Evolutionary conservation across 495 filamentous ascomycete genomes (phyloP), one percentile per base, ranked within the genome.

Genomic region (Aspergillus egyptiacus): DNA sequence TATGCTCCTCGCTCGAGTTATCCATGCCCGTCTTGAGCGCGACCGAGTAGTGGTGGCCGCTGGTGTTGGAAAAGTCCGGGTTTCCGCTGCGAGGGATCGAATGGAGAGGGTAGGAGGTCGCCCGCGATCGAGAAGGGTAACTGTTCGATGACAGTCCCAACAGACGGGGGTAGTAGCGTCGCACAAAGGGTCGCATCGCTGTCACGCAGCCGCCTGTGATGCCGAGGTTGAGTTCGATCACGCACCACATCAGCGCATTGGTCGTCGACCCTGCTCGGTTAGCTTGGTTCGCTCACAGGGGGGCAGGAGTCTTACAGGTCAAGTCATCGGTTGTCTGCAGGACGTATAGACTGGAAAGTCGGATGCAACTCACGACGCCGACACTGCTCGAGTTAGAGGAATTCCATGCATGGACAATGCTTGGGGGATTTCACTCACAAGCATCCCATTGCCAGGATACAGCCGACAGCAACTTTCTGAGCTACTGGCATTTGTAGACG

Each of bases 161-260:
- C 6, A 68, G 54, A 17, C 56, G 53, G 31, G 67, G 65, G 35
- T 65, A 60, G 55, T 67, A 67, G 45, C 48, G 55, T 23, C 65
- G 59, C 11, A 65, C 46, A 19, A 70, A 68, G 0, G 64, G 67
- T 25, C 63, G 50, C 38, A 68, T 53, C 6, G 62, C 65, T 28
- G 65, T 68, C 4, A 68, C 55, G 46, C 61, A 66, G 40, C 63
- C 65, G 19, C 64, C 63, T 34, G 53, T 55, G 14, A 70, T 65
- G n/a, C 61, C 60, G 1, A 70, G 55, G 27, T 70, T 70, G 5
- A 64, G 46, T 42, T 70, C 67, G 44, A 68, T 62, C 0, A 51
- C 50, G 14, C 65, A 65, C 63, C 61, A 64, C 58, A 60, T 56
- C 1, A 66, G 53, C 2, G 63, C 60, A 22, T 62, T 40, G 9